Evolutionary conservation across 306 rosid genomes (phyloP), one percentile per base, ranked within the genome.

Genomic region (Macrotyloma uniflorum): DNA sequence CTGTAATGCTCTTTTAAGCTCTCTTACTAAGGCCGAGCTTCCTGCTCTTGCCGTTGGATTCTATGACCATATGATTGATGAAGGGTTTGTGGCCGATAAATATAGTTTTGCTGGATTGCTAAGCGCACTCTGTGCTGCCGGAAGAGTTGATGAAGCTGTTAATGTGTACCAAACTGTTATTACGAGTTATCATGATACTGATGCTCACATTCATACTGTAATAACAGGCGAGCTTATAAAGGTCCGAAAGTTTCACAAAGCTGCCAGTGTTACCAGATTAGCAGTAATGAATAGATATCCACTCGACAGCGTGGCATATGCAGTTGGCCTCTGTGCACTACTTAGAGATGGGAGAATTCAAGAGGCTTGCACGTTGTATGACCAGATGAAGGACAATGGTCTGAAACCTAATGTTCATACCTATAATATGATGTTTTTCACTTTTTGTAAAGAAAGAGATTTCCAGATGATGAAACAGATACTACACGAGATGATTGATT

Each of bases 401-500:
- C 24, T 87, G 43, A 67, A 71, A 68, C 92, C 93, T 65, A 76
- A 58, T 80, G 80, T 40, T 50, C 79, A 75, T 62, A 82, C 81
- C 24, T 88, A 77, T 77, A 89, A 86, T 70, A 53, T 85, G 79
- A 76, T 91, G 81, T 80, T 91, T 53, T 80, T 75, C 55, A 61
- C 64, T 26, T 63, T 84, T 49, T 83, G 76, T 78, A 88, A 76
- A 77, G 86, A 69, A 80, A 85, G 67, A 72, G 70, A 88, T 65
- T 30, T 30, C 40, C 77, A 47, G 64, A 79, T 67, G 84, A 74
- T 87, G 8, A 67, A 84, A 4, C 79, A 79, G 43, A 79, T 86
- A 78, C 84, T 91, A 26, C 73, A 78, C 54, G 93, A 89, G 84
- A 91, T 91, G 92, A 81, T 87, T 81, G 87, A 82, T 77, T 81